Conservation (phyloP, 2,329 filamentous ascomycete genomes). For the Lecanicillium sp. region DNA sequence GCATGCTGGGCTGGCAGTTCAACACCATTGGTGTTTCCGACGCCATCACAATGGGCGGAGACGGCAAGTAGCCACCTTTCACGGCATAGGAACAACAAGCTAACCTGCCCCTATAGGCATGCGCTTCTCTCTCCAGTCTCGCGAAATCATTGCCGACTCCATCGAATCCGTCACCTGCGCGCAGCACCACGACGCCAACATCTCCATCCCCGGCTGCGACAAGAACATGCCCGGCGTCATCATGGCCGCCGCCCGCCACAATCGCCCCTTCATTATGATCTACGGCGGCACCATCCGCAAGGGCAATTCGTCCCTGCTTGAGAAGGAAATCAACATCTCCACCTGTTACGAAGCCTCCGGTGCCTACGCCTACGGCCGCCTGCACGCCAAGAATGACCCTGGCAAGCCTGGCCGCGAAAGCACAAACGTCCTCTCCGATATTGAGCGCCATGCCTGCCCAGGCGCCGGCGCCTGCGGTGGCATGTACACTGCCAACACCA, state of each 20-base stretch:
- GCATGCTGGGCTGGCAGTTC: conserved; percentile 92
- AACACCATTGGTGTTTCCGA: conserved; percentile 86
- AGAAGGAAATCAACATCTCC: conserved; percentile 77
- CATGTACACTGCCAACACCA: conserved; percentile 83
- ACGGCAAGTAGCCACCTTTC: conserved; percentile 56
- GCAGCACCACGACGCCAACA: conserved; percentile 88
- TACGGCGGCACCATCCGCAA: conserved; percentile 89
- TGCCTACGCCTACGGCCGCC: conserved; percentile 68
- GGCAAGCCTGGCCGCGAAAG: conserved; percentile 58
- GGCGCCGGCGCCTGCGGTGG: conserved; percentile 56
- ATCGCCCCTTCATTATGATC: conserved; percentile 89
- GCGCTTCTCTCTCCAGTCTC: conserved; percentile 84
- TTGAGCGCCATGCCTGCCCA: conserved; percentile 67
- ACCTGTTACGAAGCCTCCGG: conserved; percentile 85
- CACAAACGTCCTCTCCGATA: conserved; percentile 75
- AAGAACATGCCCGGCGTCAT: conserved; percentile 96
- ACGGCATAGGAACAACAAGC: background rate
- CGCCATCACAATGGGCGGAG: conserved; percentile 90
- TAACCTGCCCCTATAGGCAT: conserved; percentile 54
- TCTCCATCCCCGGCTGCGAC: conserved; percentile 88
- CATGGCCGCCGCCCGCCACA: conserved; percentile 86
- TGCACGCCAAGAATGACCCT: conserved; percentile 60
- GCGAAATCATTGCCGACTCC: conserved; percentile 89
- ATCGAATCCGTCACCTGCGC: conserved; percentile 91
- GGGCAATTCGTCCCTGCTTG: conserved; percentile 71